These are phyloP conservation scores for Calcarisporium arbuscula DNA, from an alignment of 2,329 filamentous ascomycete species.

Conservation along the genomic window DNA sequence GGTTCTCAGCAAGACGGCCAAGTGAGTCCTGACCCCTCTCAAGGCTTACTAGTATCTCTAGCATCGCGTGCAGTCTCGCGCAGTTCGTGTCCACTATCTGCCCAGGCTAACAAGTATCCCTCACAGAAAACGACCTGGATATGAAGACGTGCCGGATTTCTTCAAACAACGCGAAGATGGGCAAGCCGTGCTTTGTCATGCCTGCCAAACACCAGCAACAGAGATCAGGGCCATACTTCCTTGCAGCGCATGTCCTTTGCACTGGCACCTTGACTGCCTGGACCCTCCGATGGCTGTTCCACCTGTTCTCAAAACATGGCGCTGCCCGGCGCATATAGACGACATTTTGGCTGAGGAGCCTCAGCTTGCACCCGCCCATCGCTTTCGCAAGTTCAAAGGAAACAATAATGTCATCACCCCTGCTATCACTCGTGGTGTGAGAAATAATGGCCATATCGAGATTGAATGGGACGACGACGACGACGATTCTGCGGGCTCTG, in stretches of 20 bases:
- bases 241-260: constrained; percentile 74
- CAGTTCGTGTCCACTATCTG: background rate
- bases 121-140: constrained; percentile 44
- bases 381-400: constrained; percentile 54
- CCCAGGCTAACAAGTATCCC: background rate
- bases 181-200: constrained; percentile 69
- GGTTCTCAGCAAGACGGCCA: constrained; percentile 51
- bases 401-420: constrained; percentile 45
- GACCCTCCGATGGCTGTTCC: constrained; percentile 77
- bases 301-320: constrained; percentile 73
- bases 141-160: constrained; percentile 60
- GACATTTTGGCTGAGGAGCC: constrained; percentile 61
- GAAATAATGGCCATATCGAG: constrained; percentile 67
- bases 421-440: constrained; percentile 54
- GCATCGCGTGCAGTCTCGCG: background rate
- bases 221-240: constrained; percentile 66
- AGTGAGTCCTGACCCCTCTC: constrained; percentile 43
- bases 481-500: constrained; percentile 46
- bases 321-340: constrained; percentile 81
- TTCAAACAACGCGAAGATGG: constrained; percentile 69
- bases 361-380: constrained; percentile 52
- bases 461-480: constrained; percentile 55
- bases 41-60: background rate
- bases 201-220: constrained; percentile 62
- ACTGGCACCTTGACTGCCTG: constrained; percentile 91